Conservation (phyloP, 768 basidiomycete genomes). For the Boletus insuetus region DNA sequence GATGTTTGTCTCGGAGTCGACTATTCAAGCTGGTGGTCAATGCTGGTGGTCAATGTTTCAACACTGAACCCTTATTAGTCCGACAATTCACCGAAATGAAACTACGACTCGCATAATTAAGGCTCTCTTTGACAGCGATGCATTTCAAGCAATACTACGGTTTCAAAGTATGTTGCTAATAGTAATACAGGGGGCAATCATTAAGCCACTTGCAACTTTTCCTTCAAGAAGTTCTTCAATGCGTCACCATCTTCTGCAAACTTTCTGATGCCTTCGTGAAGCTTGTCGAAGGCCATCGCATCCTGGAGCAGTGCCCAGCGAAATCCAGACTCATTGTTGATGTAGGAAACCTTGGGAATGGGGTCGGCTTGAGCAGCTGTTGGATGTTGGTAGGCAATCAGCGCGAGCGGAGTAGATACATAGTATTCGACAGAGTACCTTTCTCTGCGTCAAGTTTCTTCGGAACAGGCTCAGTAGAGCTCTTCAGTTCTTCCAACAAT, state of each 20-base stretch:
- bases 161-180: too few species aligned
- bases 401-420: too few species aligned
- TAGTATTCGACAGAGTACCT: conserved; percentile 31
- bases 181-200: too few species aligned
- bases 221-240: conserved; percentile 72
- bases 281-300: conserved; percentile 64
- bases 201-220: too few species aligned
- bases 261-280: conserved; percentile 75
- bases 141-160: too few species aligned
- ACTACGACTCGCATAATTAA: too few species aligned
- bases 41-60: too few species aligned
- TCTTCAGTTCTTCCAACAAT: conserved; percentile 86
- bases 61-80: too few species aligned
- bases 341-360: conserved; percentile 73
- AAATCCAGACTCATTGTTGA: conserved; percentile 93
- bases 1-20: too few species aligned
- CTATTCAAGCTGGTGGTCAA: too few species aligned
- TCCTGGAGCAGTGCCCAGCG: conserved; percentile 89
- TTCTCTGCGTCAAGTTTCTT: conserved; percentile 72
- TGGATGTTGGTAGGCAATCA: not conserved
- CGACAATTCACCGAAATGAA: conserved; percentile 1
- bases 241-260: conserved; percentile 91
- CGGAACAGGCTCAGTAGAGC: conserved; percentile 66
- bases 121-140: too few species aligned
- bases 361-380: conserved; percentile 49